These are phyloP conservation scores for Cyclotella distinguenda DNA, from an alignment of 108 stramenopile species.

Conservation along the genomic window DNA sequence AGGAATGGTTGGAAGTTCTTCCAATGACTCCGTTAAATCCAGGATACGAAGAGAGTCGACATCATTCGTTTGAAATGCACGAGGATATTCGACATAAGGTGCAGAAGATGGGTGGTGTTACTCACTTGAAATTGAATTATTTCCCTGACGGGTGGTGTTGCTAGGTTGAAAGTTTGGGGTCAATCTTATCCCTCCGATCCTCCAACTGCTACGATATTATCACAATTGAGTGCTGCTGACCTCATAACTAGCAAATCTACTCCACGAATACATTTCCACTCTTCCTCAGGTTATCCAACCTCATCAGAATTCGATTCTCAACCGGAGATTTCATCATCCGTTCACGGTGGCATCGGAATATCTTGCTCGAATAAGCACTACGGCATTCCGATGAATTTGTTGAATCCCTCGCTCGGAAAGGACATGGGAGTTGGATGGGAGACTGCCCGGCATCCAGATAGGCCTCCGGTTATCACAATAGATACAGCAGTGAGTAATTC, in stretches of 20 bases:
- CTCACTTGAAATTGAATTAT: constrained; percentile 53
- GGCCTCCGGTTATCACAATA: constrained; percentile 64
- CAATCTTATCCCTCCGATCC: not conserved
- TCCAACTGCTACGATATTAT: constrained; percentile 37
- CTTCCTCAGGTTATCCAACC: constrained; percentile 24
- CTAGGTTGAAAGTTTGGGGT: constrained; percentile 60
- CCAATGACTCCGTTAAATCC: constrained; percentile 66
- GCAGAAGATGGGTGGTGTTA: constrained; percentile 32
- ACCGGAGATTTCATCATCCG: constrained; percentile 56
- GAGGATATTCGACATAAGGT: constrained; percentile 15
- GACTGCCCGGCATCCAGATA: constrained; percentile 84
- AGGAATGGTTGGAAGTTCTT: constrained; percentile 66
- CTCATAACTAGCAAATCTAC: constrained; percentile 29
- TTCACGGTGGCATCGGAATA: constrained; percentile 64
- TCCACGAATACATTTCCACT: constrained; percentile 34
- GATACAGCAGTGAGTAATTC: constrained; percentile 31
- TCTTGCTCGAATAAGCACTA: constrained; percentile 90
- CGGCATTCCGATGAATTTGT: constrained; percentile 83
- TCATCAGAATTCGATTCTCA: constrained; percentile 29
- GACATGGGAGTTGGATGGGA: constrained; percentile 96
- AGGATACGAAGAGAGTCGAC: constrained; percentile 71
- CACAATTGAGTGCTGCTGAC: constrained; percentile 39
- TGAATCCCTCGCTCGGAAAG: constrained; percentile 62
- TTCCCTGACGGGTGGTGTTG: constrained; percentile 94
- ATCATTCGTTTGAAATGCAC: constrained; percentile 64